Evolutionary conservation across 202 grass and related monocot genomes (phyloP).

Genomic region (Saccharum hybrid): DNA sequence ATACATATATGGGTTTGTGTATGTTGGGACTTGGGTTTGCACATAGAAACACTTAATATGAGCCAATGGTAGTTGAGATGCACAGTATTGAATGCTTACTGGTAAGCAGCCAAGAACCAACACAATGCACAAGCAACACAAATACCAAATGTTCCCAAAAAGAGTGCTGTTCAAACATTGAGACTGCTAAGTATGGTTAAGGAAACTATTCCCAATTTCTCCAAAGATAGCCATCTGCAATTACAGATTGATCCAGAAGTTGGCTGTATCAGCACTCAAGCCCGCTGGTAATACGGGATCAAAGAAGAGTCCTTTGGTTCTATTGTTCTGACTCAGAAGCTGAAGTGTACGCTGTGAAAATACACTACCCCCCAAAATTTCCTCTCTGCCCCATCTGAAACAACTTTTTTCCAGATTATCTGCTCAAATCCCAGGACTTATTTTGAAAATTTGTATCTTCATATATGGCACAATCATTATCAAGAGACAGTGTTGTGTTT

Average conservation of each 20-base stretch:
- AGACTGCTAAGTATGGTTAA: neutral
- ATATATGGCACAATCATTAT: neutral
- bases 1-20: no score
- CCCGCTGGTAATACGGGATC: neutral
- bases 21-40: no score
- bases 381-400: no score
- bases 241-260: neutral
- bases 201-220: neutral
- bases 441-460: no score
- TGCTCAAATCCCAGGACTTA: no score
- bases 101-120: slow-evolving; percentile 4
- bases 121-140: neutral
- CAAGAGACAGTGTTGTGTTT: neutral
- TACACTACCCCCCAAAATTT: neutral
- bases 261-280: neutral
- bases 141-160: slow-evolving; percentile 2
- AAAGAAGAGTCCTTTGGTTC: neutral
- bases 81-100: slow-evolving; percentile 1
- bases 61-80: neutral
- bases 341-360: slow-evolving; percentile 1
- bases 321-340: neutral
- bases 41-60: neutral
- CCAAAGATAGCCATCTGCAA: neutral
- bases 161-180: neutral
- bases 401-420: neutral